Percentiles rank a stretch among this genome's conserved stretches.
These are phyloP conservation scores for Dendrothele bispora DNA, from an alignment of 768 basidiomycete genomes.

Conservation along the genomic window DNA sequence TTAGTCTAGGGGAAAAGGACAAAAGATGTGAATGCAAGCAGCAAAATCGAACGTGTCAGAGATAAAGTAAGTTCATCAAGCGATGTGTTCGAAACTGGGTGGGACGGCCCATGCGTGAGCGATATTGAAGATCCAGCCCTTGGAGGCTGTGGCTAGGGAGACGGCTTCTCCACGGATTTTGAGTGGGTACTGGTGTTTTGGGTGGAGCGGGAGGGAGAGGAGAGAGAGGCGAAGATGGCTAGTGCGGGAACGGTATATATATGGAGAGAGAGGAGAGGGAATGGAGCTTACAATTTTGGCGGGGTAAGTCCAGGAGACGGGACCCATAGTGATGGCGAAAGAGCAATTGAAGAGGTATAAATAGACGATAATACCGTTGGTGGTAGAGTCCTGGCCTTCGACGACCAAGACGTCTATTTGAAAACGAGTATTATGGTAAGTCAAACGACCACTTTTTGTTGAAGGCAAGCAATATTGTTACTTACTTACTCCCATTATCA, in stretches of 20 bases:
- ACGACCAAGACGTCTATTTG: conserved; percentile 49
- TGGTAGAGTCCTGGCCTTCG: conserved; percentile 48
- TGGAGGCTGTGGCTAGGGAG: conserved; percentile 49
- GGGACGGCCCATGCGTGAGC: conserved; percentile 77
- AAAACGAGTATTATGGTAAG: conserved; percentile 3
- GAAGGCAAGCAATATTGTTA: neutral
- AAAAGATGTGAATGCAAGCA: conserved; percentile 68
- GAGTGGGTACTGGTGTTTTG: conserved; percentile 59
- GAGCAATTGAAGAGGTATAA: conserved; percentile 77
- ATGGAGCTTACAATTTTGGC: conserved; percentile 50
- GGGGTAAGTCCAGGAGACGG: conserved; percentile 73
- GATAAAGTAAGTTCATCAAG: conserved; percentile 76
- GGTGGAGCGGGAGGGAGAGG: no score
- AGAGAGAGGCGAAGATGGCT: neutral
- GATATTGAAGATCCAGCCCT: conserved; percentile 73
- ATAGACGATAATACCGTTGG: conserved; percentile 73
- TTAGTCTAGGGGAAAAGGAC: conserved; percentile 84
- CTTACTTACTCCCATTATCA: conserved; percentile 30
- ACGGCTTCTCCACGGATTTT: conserved; percentile 64
- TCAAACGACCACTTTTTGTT: no score
- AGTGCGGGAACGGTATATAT: neutral
- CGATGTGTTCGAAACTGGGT: conserved; percentile 63
- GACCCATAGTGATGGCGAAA: conserved; percentile 77
- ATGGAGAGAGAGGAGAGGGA: neutral
- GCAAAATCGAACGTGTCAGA: conserved; percentile 78